phyloP scores from a whole-genome alignment of 495 filamentous ascomycete genomes.

The Aspergillus bridgeri region DNA sequence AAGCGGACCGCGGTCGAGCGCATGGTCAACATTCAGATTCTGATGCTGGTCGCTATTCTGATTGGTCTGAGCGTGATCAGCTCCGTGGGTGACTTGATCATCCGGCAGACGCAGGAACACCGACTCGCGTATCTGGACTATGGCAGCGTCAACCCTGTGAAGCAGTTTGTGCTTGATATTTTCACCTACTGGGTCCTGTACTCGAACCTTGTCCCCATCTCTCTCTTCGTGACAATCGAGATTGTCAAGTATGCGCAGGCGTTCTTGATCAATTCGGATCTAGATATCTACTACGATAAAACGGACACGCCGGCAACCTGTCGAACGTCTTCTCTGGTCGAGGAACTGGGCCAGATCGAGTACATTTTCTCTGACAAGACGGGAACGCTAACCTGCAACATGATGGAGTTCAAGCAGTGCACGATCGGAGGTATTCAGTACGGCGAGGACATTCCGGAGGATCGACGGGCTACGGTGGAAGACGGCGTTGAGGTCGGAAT shows the following conservation, averaged over 20 bases:
- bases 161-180: constrained; percentile 89
- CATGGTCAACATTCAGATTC: constrained; percentile 87
- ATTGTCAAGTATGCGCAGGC: constrained; percentile 97
- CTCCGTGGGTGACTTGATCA: constrained; percentile 85
- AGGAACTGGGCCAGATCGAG: constrained; percentile 97
- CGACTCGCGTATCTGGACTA: constrained; percentile 71
- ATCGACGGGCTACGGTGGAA: constrained; percentile 72
- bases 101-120: constrained; percentile 55
- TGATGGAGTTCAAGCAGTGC: constrained; percentile 98
- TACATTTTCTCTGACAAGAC: constrained; percentile 99
- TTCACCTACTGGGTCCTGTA: constrained; percentile 99
- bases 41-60: constrained; percentile 84
- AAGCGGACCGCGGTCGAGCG: constrained; percentile 94
- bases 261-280: constrained; percentile 93
- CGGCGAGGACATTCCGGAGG: constrained; percentile 88
- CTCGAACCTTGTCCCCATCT: constrained; percentile 94
- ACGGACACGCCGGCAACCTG: constrained; percentile 95
- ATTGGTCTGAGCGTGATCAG: constrained; percentile 80
- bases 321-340: constrained; percentile 91
- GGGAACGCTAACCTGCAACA: constrained; percentile 96
- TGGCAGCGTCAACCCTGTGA: constrained; percentile 55
- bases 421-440: constrained; percentile 93
- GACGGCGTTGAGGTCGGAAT: constrained; percentile 78
- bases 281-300: constrained; percentile 97
- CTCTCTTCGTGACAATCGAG: constrained; percentile 96